Evolutionary conservation across 2,329 filamentous ascomycete species (phyloP).

Genomic region (Fusarium musae): DNA sequence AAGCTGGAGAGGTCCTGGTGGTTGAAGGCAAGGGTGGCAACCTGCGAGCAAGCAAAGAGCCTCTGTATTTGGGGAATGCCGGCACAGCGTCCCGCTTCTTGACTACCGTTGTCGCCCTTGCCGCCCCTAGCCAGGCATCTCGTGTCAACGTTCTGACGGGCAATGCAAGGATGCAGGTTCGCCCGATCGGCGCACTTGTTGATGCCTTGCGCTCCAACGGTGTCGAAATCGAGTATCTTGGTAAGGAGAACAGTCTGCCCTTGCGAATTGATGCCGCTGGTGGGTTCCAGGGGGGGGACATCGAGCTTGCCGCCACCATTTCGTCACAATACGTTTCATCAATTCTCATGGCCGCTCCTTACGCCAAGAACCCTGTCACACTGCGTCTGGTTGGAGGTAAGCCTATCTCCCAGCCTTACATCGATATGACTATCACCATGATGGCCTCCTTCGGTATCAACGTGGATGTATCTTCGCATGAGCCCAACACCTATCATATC

Average conservation of each 20-base stretch:
- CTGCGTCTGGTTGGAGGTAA: slow-evolving; percentile 93
- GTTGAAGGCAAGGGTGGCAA: slow-evolving; percentile 92
- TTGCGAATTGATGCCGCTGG: slow-evolving; percentile 83
- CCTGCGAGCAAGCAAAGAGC: slow-evolving; percentile 77
- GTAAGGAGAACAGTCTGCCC: slow-evolving; percentile 84
- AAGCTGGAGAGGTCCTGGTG: slow-evolving; percentile 89
- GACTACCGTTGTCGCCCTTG: slow-evolving; percentile 89
- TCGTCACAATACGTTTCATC: slow-evolving; percentile 99
- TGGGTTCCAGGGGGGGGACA: slow-evolving; percentile 85
- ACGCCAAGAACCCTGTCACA: slow-evolving; percentile 93
- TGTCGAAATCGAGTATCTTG: slow-evolving; percentile 86
- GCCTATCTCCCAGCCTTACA: slow-evolving; percentile 95
- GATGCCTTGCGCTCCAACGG: slow-evolving; percentile 90
- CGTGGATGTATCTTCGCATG: slow-evolving; percentile 79
- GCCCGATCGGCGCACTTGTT: slow-evolving; percentile 92
- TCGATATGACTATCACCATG: slow-evolving; percentile 99
- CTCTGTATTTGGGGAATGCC: slow-evolving; percentile 94
- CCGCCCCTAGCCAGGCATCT: slow-evolving; percentile 70
- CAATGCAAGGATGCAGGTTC: slow-evolving; percentile 94
- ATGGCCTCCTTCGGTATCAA: slow-evolving; percentile 91
- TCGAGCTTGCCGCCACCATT: slow-evolving; percentile 92
- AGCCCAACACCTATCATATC: slow-evolving; percentile 93
- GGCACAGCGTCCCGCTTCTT: slow-evolving; percentile 96
- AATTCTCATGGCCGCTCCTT: slow-evolving; percentile 95
- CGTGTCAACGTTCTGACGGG: slow-evolving; percentile 84